Base-by-base conservation (phyloP, 2,329 filamentous ascomycete species). In the Ophiostoma montium region DNA sequence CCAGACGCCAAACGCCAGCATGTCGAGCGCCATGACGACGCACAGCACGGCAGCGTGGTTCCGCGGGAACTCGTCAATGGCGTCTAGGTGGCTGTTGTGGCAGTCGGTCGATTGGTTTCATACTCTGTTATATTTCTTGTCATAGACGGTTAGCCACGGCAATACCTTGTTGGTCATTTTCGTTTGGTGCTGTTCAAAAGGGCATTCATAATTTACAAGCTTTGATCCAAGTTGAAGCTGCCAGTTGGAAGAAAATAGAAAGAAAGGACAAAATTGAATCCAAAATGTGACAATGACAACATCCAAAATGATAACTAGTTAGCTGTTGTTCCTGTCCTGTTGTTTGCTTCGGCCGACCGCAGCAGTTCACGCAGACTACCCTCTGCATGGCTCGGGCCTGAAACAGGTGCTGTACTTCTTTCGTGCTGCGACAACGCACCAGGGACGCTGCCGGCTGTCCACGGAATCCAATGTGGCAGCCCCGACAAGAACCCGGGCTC, bases 341-440 rank as follows among this genome's bases (percentile, higher is more conserved):
- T 49, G n/a, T 47, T 53, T 13, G 36, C 43, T 15, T 67, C 61
- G 3, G 61, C 59, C 6, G 60, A 59, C 53, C 65, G 71, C 11
- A 80, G 61, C 16, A 80, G 58, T 38, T 75, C 68, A 48, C 74
- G 66, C 19, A 80, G 62, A 48, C 70, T 78, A 2, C 74, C 74
- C 58, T 78, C 75, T 1, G 76, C 76, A 31, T 42, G 39, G n/a
- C 39, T 42, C 56, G 74, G 68, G 52, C 71, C 47, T 1, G 53
- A 19, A 4, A 32, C 19, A 1, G 16, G 27, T 41, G 38, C 15
- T 15, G 31, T 33, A 16, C n/a, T n/a, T n/a, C n/a, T n/a, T n/a
- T n/a, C n/a, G n/a, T n/a, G n/a, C n/a, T n/a, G n/a, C n/a, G n/a
- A n/a, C n/a, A n/a, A n/a, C n/a, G n/a, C n/a, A n/a, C n/a, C n/a